Evolutionary conservation across 176 grass and related monocot genomes (phyloP).

Genomic region (Poa annua): DNA sequence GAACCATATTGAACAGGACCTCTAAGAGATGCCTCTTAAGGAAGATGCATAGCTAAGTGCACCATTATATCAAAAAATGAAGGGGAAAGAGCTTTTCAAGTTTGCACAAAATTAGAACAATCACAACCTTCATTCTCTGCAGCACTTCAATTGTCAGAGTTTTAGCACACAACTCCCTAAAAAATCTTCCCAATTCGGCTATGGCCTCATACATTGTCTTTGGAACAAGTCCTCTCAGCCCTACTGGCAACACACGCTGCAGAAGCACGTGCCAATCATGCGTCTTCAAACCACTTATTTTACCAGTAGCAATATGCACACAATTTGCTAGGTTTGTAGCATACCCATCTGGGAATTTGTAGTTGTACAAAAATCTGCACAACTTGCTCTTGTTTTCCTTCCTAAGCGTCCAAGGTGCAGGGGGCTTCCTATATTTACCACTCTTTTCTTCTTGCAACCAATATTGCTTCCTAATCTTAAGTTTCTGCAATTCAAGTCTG

Average conservation of each 20-base stretch:
- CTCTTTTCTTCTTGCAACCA: not conserved
- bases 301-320: not conserved
- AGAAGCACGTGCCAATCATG: constrained; percentile 4
- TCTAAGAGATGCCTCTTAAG: not conserved
- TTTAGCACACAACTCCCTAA: not conserved
- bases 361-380: not conserved
- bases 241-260: not conserved
- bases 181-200: not conserved
- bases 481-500: not conserved
- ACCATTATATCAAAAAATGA: not conserved
- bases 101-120: not conserved
- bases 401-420: not conserved
- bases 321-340: not conserved
- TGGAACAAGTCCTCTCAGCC: not conserved
- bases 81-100: no score
- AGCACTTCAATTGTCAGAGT: not conserved
- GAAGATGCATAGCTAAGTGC: not conserved
- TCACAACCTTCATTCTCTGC: not conserved
- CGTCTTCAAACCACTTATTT: not conserved
- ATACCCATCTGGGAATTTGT: not conserved
- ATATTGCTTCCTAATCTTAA: not conserved
- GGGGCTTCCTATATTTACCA: not conserved
- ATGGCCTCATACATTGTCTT: not conserved
- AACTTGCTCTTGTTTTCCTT: not conserved
- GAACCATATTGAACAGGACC: not conserved